Percentiles rank a stretch among this genome's conserved stretches.
Evolutionary conservation across 352 stramenopile genomes (phyloP).

Genomic region (Pythium aquatile): DNA sequence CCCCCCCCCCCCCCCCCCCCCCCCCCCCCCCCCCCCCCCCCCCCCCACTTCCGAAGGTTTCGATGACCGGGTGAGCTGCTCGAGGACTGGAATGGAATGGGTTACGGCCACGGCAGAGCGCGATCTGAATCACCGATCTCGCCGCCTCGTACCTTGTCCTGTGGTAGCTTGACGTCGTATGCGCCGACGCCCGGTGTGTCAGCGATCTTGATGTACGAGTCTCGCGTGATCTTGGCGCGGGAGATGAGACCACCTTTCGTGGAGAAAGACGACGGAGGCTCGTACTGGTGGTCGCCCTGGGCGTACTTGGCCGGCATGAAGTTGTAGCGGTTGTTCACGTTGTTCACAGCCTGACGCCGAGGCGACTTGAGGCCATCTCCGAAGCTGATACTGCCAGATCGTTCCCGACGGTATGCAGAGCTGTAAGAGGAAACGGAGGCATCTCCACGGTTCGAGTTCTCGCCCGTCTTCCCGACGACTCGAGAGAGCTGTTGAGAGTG

Average conservation of each 20-base stretch:
- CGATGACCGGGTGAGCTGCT: background rate
- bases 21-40: no score
- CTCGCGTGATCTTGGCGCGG: conserved; percentile 34
- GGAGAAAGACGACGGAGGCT: conserved; percentile 42
- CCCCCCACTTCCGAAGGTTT: no score
- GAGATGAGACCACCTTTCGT: conserved; percentile 41
- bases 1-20: no score
- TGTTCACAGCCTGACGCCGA: conserved; percentile 22
- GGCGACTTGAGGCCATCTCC: conserved; percentile 25
- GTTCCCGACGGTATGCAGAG: conserved; percentile 28
- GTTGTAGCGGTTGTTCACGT: conserved; percentile 34
- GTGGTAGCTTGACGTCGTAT: conserved; percentile 43
- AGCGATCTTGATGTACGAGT: conserved; percentile 41
- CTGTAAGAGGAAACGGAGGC: conserved; percentile 34
- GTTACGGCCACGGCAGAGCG: conserved; percentile 33
- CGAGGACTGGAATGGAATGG: background rate
- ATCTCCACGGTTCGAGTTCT: conserved; percentile 23
- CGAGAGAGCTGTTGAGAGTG: conserved; percentile 29
- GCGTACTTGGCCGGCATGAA: conserved; percentile 33
- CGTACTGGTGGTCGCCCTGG: conserved; percentile 27
- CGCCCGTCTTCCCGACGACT: conserved; percentile 23
- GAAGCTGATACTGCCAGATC: conserved; percentile 22
- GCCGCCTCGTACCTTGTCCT: conserved; percentile 36
- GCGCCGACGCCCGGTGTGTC: conserved; percentile 40
- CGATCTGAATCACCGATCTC: conserved; percentile 50